Evolutionary conservation across 1,139 yeast genomes (phyloP).

Genomic region (Candida sp.): DNA sequence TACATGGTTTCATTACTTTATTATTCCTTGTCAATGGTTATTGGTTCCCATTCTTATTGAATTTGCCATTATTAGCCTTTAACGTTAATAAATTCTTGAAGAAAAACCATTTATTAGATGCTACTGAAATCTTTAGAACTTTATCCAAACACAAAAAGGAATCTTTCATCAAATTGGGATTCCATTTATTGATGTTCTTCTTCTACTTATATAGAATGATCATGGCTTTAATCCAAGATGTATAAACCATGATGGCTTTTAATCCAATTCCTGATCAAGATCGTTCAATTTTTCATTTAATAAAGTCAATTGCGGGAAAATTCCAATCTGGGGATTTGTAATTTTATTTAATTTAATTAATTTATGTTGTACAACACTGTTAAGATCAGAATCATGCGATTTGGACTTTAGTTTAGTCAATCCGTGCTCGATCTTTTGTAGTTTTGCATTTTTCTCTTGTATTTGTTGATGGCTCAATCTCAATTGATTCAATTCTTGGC

Average conservation of each 20-base stretch:
- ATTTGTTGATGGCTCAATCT: slow-evolving; percentile 26
- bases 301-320: slow-evolving; percentile 27
- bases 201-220: slow-evolving; percentile 96
- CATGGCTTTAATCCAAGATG: slow-evolving; percentile 85
- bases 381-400: not conserved
- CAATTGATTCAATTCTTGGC: slow-evolving; percentile 34
- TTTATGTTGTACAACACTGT: slow-evolving; percentile 4
- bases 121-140: slow-evolving; percentile 97
- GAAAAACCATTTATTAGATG: slow-evolving; percentile 88
- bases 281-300: slow-evolving; percentile 30
- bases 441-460: slow-evolving; percentile 20
- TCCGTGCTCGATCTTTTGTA: slow-evolving; percentile 13
- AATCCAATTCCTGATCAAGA: slow-evolving; percentile 1
- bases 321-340: slow-evolving; percentile 39
- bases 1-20: slow-evolving; percentile 72
- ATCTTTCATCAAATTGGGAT: slow-evolving; percentile 84
- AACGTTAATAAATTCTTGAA: slow-evolving; percentile 71
- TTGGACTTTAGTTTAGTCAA: slow-evolving; percentile 2
- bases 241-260: too few species aligned
- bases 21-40: slow-evolving; percentile 84
- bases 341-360: slow-evolving; percentile 17
- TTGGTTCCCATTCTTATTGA: slow-evolving; percentile 88
- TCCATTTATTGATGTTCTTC: slow-evolving; percentile 90
- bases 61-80: slow-evolving; percentile 82
- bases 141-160: slow-evolving; percentile 91